Percentiles rank a stretch among this genome's conserved stretches.
Evolutionary conservation across 306 rosid species (phyloP).

Genomic region (Nissolia schottii): DNA sequence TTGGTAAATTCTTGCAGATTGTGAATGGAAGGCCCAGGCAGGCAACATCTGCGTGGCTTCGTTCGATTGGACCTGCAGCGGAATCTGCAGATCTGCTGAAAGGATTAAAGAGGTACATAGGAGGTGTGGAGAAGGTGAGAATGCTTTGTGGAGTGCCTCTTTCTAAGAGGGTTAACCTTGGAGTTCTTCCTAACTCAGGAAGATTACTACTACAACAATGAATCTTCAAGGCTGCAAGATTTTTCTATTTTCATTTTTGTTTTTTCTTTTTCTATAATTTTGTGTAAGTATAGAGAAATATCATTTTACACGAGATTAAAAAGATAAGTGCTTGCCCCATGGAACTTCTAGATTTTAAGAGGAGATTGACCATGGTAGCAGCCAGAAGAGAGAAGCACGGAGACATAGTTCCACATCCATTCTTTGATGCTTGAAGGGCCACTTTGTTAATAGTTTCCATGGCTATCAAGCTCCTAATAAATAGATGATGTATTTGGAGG

Average conservation of each 20-base stretch:
- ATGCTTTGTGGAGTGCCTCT: constrained; percentile 84
- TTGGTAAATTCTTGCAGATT: constrained; percentile 57
- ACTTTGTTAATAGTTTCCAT: constrained; percentile 49
- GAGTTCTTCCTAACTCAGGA: constrained; percentile 74
- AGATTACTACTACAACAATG: constrained; percentile 23
- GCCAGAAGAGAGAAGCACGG: constrained; percentile 40
- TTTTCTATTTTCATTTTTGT: constrained; percentile 3
- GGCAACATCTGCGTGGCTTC: constrained; percentile 98
- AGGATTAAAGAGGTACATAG: constrained; percentile 93
- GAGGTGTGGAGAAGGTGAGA: constrained; percentile 95
- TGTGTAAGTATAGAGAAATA: constrained; percentile 44
- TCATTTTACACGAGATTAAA: constrained; percentile 32
- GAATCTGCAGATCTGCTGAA: constrained; percentile 93
- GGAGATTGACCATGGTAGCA: constrained; percentile 63
- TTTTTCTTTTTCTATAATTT: constrained; percentile 20
- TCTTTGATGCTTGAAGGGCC: constrained; percentile 80
- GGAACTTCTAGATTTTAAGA: constrained; percentile 69
- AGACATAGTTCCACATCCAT: constrained; percentile 44
- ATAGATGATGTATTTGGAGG: constrained; percentile 36
- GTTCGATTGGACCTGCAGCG: constrained; percentile 97
- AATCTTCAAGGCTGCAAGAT: constrained; percentile 28
- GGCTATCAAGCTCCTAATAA: constrained; percentile 68
- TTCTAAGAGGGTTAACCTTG: constrained; percentile 40
- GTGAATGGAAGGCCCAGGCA: constrained; percentile 99
- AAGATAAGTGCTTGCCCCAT: constrained; percentile 25